A percentile compares a stretch with the other conserved stretches of the same genome.
Evolutionary conservation across 2,329 filamentous ascomycete species (phyloP).

Genomic region (Monosporascus ibericus): DNA sequence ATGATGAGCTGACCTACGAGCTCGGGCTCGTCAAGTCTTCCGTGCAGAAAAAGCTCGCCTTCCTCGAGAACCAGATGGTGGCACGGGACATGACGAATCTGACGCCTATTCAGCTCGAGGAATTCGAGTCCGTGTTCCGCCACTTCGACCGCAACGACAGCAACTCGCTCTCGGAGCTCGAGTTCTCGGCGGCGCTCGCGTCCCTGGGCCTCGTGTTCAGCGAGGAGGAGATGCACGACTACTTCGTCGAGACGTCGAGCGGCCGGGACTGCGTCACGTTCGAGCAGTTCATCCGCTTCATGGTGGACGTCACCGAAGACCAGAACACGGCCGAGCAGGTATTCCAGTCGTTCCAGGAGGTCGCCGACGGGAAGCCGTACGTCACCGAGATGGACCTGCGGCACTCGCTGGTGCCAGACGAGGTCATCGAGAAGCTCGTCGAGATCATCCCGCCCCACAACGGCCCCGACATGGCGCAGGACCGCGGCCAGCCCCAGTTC

Average conservation of each 20-base stretch:
- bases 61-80: conserved; percentile 97
- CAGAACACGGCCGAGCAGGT: conserved; percentile 98
- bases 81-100: conserved; percentile 98
- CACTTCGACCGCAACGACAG: conserved; percentile 94
- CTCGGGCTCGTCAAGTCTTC: conserved; percentile 84
- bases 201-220: conserved; percentile 93
- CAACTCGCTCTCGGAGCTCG: conserved; percentile 85
- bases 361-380: conserved; percentile 97
- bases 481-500: conserved; percentile 79
- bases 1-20: conserved; percentile 94
- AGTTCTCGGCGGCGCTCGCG: conserved; percentile 94
- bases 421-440: conserved; percentile 89
- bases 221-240: conserved; percentile 96
- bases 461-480: conserved; percentile 80
- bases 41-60: conserved; percentile 92
- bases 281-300: conserved; percentile 98
- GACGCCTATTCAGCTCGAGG: conserved; percentile 94
- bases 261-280: conserved; percentile 81
- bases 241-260: conserved; percentile 81
- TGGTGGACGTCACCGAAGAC: conserved; percentile 98
- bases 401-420: conserved; percentile 91
- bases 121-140: conserved; percentile 96
- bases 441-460: conserved; percentile 79
- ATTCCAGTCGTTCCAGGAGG: conserved; percentile 94
- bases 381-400: conserved; percentile 96